Conservation (phyloP, 1,284 basidiomycete species). For the Trametes sp. region DNA sequence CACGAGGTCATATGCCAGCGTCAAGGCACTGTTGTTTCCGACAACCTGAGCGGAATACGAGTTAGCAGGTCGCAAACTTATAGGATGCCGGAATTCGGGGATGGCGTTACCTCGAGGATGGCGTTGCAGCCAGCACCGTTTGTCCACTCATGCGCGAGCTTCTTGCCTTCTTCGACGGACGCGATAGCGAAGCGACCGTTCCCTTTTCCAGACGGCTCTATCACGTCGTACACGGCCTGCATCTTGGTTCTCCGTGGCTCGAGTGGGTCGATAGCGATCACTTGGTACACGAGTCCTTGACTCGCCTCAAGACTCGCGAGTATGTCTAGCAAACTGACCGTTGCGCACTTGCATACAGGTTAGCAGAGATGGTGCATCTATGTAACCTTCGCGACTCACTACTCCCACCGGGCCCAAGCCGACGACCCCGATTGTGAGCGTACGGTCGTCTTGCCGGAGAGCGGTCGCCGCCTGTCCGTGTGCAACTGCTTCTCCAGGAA, state of each 20-base stretch:
- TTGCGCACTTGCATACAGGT: slow-evolving; percentile 54
- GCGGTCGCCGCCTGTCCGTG: slow-evolving; percentile 26
- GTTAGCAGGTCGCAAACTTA: neutral
- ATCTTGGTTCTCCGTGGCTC: slow-evolving; percentile 64
- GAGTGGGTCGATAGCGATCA: slow-evolving; percentile 71
- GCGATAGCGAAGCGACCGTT: slow-evolving; percentile 57
- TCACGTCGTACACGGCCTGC: slow-evolving; percentile 58
- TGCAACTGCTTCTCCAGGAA: slow-evolving; percentile 34
- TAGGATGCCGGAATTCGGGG: neutral
- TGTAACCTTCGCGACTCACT: slow-evolving; percentile 42
- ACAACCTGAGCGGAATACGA: slow-evolving; percentile 63
- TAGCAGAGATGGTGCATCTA: slow-evolving; percentile 4
- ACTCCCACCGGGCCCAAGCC: slow-evolving; percentile 82
- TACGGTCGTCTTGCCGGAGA: slow-evolving; percentile 49
- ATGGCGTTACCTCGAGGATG: slow-evolving; percentile 66
- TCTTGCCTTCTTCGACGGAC: slow-evolving; percentile 59
- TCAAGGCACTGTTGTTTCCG: slow-evolving; percentile 75
- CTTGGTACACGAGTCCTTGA: slow-evolving; percentile 50
- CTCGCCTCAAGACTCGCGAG: slow-evolving; percentile 50
- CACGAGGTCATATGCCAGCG: slow-evolving; percentile 79
- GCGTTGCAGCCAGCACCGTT: slow-evolving; percentile 64
- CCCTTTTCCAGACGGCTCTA: slow-evolving; percentile 54
- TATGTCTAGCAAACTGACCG: slow-evolving; percentile 69
- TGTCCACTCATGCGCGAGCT: slow-evolving; percentile 58
- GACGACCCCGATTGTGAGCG: slow-evolving; percentile 67